These are phyloP conservation scores for Trichoderma asperellum DNA, from an alignment of 2,329 filamentous ascomycete genomes.

Conservation along the genomic window DNA sequence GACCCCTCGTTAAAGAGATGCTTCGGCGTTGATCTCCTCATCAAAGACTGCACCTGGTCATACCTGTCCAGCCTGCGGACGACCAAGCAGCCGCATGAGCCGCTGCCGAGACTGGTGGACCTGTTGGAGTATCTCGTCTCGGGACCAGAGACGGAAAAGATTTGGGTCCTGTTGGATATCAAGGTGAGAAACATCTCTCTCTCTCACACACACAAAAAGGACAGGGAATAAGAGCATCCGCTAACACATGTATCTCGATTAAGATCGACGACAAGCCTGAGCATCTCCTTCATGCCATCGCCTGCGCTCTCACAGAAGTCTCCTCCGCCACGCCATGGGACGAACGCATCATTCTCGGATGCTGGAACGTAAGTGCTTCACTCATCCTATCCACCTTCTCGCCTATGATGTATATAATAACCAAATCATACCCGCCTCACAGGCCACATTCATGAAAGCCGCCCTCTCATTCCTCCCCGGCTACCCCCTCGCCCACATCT, in stretches of 20 bases:
- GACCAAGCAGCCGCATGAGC: conserved; percentile 65
- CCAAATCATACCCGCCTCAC: no score
- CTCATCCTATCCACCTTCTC: not conserved
- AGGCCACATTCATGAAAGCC: conserved; percentile 70
- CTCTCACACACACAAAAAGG: not conserved
- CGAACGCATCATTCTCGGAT: conserved; percentile 75
- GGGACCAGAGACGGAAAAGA: conserved; percentile 56
- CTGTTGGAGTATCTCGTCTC: conserved; percentile 71
- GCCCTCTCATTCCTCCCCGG: conserved; percentile 64
- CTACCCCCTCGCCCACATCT: conserved; percentile 70
- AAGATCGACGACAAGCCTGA: conserved; percentile 74
- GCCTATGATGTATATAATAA: not conserved
- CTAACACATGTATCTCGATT: not conserved
- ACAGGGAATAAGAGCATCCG: not conserved
- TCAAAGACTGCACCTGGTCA: conserved; percentile 77
- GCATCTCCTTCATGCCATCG: conserved; percentile 71
- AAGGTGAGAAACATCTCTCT: conserved; percentile 60
- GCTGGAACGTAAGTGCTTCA: conserved; percentile 67
- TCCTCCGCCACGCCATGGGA: conserved; percentile 64
- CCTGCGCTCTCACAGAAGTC: conserved; percentile 62
- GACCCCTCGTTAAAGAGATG: conserved; percentile 79
- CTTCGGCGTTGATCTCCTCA: conserved; percentile 72
- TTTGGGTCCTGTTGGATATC: conserved; percentile 87
- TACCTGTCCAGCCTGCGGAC: conserved; percentile 73
- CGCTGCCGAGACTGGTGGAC: conserved; percentile 75